Evolutionary conservation across 2,329 filamentous ascomycete species (phyloP).

Genomic region (Botrytis galanthina): DNA sequence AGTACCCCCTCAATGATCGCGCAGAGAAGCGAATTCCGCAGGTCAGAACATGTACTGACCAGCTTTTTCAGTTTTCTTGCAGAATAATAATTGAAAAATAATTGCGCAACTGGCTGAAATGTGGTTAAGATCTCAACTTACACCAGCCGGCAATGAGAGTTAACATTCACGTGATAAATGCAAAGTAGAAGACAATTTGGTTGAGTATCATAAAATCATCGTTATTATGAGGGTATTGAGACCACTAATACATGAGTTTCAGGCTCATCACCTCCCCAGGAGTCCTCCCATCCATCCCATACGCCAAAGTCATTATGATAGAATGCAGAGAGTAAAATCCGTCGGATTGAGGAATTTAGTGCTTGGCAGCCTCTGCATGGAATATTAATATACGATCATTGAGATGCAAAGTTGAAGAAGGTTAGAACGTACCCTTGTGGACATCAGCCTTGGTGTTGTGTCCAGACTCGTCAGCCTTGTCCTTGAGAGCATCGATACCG

Average conservation of each 20-base stretch:
- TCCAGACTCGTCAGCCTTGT: conserved; percentile 53
- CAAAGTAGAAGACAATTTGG: neutral
- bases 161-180: neutral
- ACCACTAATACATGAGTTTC: conserved; percentile 17
- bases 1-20: neutral
- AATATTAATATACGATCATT: conserved; percentile 17
- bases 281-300: conserved; percentile 15
- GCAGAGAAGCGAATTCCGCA: neutral
- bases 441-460: conserved; percentile 49
- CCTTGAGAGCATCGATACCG: conserved; percentile 49
- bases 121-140: fast-evolving
- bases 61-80: neutral
- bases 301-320: conserved; percentile 19
- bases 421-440: conserved; percentile 44
- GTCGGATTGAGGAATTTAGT: conserved; percentile 32
- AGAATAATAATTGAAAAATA: neutral
- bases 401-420: neutral
- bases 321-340: conserved; percentile 4
- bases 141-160: fast-evolving
- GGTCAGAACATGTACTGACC: neutral
- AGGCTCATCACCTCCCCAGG: neutral
- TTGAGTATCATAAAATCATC: conserved; percentile 1
- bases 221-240: conserved; percentile 15
- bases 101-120: too few relatives aligned
- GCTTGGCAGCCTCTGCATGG: conserved; percentile 37